Conservation (phyloP, 2,329 filamentous ascomycete species). For the Leptographium galeiforme region DNA sequence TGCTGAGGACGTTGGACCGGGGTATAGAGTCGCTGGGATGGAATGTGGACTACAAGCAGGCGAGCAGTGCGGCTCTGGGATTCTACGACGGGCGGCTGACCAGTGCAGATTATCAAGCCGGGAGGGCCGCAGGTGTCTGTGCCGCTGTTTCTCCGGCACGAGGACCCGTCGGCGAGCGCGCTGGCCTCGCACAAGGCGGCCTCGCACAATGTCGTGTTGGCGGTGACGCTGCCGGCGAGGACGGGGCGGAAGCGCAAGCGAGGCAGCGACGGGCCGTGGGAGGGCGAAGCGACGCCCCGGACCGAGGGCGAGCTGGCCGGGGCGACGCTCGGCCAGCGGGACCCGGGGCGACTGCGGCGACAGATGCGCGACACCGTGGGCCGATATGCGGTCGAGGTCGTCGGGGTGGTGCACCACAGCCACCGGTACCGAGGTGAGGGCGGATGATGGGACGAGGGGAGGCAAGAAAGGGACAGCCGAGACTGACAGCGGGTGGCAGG, state of each 20-base stretch:
- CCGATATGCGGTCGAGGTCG: constrained; percentile 52
- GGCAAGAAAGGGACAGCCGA: neutral
- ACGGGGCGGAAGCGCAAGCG: constrained; percentile 78
- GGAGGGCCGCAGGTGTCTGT: constrained; percentile 32
- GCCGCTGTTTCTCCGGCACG: constrained; percentile 64
- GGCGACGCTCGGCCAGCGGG: constrained; percentile 22
- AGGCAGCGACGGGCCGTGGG: constrained; percentile 55
- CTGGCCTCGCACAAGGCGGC: constrained; percentile 62
- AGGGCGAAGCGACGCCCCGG: constrained; percentile 19
- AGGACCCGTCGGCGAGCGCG: constrained; percentile 67
- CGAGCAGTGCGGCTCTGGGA: constrained; percentile 10
- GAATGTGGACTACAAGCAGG: constrained; percentile 23
- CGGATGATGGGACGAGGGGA: neutral
- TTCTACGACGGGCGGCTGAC: too few relatives aligned
- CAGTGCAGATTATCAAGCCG: constrained; percentile 30
- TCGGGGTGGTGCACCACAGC: constrained; percentile 63
- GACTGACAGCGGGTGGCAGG: constrained; percentile 21
- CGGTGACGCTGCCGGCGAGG: constrained; percentile 72
- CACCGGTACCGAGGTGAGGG: constrained; percentile 65
- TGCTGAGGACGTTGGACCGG: constrained; percentile 26
- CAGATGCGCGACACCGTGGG: constrained; percentile 58
- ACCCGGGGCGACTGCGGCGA: constrained; percentile 41
- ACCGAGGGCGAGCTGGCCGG: neutral
- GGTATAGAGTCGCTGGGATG: constrained; percentile 26
- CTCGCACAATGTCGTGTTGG: constrained; percentile 75